A percentile compares a stretch with the other conserved stretches of the same genome.
Conservation (phyloP, 139 green algal genomes). For the Ettlia oleoabundans region DNA sequence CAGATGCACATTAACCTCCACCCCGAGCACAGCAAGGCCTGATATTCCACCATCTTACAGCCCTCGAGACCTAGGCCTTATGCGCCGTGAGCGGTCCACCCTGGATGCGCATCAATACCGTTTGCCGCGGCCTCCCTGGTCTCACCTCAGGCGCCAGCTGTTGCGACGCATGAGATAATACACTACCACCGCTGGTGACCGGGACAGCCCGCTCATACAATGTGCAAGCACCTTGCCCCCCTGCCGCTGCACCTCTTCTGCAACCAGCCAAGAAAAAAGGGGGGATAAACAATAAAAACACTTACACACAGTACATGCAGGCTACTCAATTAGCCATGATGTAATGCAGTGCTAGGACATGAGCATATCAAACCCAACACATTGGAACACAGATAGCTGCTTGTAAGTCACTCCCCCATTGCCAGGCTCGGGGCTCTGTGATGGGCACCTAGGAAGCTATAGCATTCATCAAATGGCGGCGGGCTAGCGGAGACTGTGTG, state of each 20-base stretch:
- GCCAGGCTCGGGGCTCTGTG: not conserved
- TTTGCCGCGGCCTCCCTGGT: not conserved
- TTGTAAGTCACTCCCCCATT: not conserved
- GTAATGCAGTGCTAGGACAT: not conserved
- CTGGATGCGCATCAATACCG: too few species aligned
- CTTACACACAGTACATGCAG: not conserved
- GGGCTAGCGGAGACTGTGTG: slow-evolving; percentile 67
- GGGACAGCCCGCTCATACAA: slow-evolving; percentile 79
- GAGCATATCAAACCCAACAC: not conserved
- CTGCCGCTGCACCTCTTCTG: slow-evolving; percentile 38
- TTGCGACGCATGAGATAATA: slow-evolving; percentile 86
- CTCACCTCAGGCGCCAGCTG: slow-evolving; percentile 65
- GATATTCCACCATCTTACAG: not conserved
- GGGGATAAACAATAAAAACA: not conserved
- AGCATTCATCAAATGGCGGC: slow-evolving; percentile 77
- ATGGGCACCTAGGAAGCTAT: slow-evolving; percentile 70
- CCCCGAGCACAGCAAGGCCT: not conserved
- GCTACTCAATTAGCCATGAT: not conserved
- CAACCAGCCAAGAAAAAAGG: not conserved
- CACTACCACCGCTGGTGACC: slow-evolving; percentile 70
- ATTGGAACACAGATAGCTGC: too few species aligned
- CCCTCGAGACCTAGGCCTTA: not conserved
- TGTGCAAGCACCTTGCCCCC: slow-evolving; percentile 67
- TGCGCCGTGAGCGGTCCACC: too few species aligned
- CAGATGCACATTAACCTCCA: not conserved